These are phyloP conservation scores for Leccinum broughii DNA, from an alignment of 768 basidiomycete genomes.

Conservation along the genomic window DNA sequence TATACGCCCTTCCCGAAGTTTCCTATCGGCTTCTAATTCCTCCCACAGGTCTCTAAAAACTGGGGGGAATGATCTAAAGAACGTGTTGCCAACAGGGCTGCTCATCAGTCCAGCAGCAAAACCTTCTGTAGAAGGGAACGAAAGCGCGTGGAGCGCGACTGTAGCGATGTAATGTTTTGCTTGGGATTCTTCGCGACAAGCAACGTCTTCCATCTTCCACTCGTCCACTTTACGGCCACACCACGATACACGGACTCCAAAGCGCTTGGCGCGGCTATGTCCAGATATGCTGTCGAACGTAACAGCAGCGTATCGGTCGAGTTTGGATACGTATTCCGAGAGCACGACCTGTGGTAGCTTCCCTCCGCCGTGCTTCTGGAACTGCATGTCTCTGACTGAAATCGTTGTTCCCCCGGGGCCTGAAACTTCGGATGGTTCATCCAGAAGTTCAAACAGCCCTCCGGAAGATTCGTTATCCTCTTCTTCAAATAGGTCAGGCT, in stretches of 20 bases:
- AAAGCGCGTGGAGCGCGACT: constrained; percentile 78
- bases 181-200: constrained; percentile 74
- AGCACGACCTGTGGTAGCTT: constrained; percentile 77
- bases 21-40: constrained; percentile 71
- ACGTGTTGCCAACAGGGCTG: constrained; percentile 53
- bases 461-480: constrained; percentile 50
- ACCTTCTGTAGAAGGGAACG: constrained; percentile 61
- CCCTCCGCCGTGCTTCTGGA: constrained; percentile 84
- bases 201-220: constrained; percentile 84
- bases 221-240: constrained; percentile 54
- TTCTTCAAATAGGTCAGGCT: constrained; percentile 53
- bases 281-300: constrained; percentile 67
- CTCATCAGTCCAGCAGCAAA: constrained; percentile 55
- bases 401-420: constrained; percentile 55
- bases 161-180: constrained; percentile 91
- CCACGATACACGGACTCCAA: constrained; percentile 74
- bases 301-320: constrained; percentile 74
- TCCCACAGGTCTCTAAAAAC: constrained; percentile 91
- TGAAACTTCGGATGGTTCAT: constrained; percentile 59
- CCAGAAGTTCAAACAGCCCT: constrained; percentile 75
- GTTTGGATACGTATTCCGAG: constrained; percentile 62
- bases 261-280: constrained; percentile 72
- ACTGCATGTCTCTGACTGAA: constrained; percentile 65
- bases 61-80: constrained; percentile 78
- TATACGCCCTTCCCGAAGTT: constrained; percentile 54